Base-by-base conservation (phyloP, 2,329 filamentous ascomycete species). In the Zymoseptoria brevis region DNA sequence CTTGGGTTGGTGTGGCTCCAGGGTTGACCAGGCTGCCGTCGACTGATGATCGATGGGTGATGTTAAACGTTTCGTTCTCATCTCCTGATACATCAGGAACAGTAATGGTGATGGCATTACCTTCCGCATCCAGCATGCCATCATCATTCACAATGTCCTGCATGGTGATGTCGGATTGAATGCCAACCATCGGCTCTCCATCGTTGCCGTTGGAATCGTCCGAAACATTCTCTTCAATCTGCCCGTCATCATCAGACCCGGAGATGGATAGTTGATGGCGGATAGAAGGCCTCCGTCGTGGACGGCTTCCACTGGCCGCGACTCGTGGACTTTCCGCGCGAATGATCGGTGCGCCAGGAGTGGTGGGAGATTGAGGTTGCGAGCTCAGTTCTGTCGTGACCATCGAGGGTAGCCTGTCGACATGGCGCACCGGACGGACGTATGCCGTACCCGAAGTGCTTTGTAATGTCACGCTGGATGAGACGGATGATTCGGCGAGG, bases 331-430 rank as follows among this genome's bases (percentile, higher is more conserved):
- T 77, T 29, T 68, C 71, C 68, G 76, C 62, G 58, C 75, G 87
- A 54, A 79, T 76, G 24, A 85, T 78, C 1, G 87, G 85, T 53
- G 87, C 87, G 51, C 88, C 81, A 13, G 91, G 91, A 0, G 91
- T 96, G 6, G 90, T 94, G 0, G 91, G 91, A 11, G 91, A 96
- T 59, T 92, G 89, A 8, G 94, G 94, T 72, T 96, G 92, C n/a
- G 93, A 96, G 50, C 83, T 82, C 57, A 91, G 76, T 56, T 88
- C 87, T 49, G 87, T 82, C 6, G 87, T 83, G 51, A 87, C 80
- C 86, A 94, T 95, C 56, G 88, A 94, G 53, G 88, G 89, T 60
- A 94, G 81, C 60, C 91, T 85, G 72, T 97, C 90, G 51, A 84
- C 80, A 71, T 95, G 89, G 66, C 90, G 87, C 41, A 93, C 87